A percentile compares a stretch with the other conserved stretches of the same genome.
phyloP scores from a whole-genome alignment of 2,329 filamentous ascomycete species.

The Arthrobotrys sphaeroides region DNA sequence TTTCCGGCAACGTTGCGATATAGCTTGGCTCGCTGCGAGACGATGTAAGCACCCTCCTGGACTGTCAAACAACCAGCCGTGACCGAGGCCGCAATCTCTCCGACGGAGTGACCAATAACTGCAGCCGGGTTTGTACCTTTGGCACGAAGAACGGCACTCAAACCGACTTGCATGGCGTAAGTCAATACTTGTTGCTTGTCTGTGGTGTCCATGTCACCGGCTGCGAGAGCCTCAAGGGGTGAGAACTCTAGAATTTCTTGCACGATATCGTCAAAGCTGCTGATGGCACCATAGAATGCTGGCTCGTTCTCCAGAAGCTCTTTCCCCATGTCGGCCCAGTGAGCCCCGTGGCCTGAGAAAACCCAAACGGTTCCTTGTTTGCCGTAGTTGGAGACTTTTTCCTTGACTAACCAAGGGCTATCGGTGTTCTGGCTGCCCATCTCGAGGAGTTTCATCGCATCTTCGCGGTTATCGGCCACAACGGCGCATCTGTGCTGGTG shows the following conservation, averaged over 20 bases:
- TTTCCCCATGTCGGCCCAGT: slow-evolving; percentile 63
- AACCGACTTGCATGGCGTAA: slow-evolving; percentile 61
- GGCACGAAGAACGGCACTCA: slow-evolving; percentile 59
- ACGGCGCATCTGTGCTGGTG: slow-evolving; percentile 19
- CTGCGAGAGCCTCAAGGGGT: slow-evolving; percentile 12
- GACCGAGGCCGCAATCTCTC: slow-evolving; percentile 62
- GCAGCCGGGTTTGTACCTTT: slow-evolving; percentile 60
- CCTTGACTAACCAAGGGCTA: slow-evolving; percentile 5
- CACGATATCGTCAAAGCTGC: slow-evolving; percentile 15
- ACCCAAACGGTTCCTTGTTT: slow-evolving; percentile 56
- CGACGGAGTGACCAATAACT: slow-evolving; percentile 63
- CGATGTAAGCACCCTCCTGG: slow-evolving; percentile 61
- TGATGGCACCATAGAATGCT: slow-evolving; percentile 15
- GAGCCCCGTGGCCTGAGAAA: slow-evolving; percentile 65
- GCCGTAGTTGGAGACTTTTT: slow-evolving; percentile 10
- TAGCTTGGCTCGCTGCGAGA: slow-evolving; percentile 59
- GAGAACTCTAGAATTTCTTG: slow-evolving; percentile 23
- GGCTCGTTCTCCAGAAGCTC: slow-evolving; percentile 58
- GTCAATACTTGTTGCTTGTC: slow-evolving; percentile 56
- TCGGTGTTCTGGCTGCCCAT: neutral
- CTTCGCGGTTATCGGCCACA: slow-evolving; percentile 17
- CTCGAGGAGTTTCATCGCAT: neutral
- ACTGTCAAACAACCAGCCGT: slow-evolving; percentile 59
- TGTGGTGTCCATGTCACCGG: slow-evolving; percentile 20
- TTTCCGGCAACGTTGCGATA: slow-evolving; percentile 32